Base-by-base conservation (phyloP, 148 eudicot species). In the Arbutus unedo region DNA sequence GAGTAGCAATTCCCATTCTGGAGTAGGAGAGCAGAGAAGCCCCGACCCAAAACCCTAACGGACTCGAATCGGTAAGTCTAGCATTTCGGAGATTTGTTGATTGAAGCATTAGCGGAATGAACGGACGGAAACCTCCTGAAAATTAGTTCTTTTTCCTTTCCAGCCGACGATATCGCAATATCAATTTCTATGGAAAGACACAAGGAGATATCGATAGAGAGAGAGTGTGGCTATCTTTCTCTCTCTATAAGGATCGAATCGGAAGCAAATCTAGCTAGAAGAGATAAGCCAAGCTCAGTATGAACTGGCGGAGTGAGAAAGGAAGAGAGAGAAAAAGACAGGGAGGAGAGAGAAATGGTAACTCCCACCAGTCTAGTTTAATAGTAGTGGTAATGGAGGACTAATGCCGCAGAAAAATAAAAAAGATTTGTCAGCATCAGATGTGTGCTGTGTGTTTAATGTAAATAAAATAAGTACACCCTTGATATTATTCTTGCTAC, bases 241-340 rank as follows among this genome's bases (percentile, higher is more conserved):
- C 13, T 3, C 11, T 8, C 4, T 64, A 7, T 66, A 43, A 25
- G 71, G 15, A 66, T 25, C 71, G 71, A 66, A 66, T 66, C 71
- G 43, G 43, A 25, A 66, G 23, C 41, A 25, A 66, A 66, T 66
- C 71, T 66, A 72, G 76, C 21, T 15, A 45, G 76, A 45, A 43
- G 21, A 72, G 76, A 72, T 72, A 72, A 72, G 76, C 50, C 43
- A 72, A 72, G 76, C 76, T 72, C 14, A 2, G 50, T 44, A 44
- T 72, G 76, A 44, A 72, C 76, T 72, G 76, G 76, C 50, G 5
- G 50, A 72, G 51, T 16, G 76, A 72, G 50, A 16, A 45, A 72
- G 21, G 4, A 31, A 25, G 76, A 72, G 9, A 72, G 76, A 72
- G 14, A 70, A 31, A 70, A 44, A 70, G 41, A 31, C 18, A 10